Conservation (phyloP, 1,284 basidiomycete species). For the Heterobasidion annosum region DNA sequence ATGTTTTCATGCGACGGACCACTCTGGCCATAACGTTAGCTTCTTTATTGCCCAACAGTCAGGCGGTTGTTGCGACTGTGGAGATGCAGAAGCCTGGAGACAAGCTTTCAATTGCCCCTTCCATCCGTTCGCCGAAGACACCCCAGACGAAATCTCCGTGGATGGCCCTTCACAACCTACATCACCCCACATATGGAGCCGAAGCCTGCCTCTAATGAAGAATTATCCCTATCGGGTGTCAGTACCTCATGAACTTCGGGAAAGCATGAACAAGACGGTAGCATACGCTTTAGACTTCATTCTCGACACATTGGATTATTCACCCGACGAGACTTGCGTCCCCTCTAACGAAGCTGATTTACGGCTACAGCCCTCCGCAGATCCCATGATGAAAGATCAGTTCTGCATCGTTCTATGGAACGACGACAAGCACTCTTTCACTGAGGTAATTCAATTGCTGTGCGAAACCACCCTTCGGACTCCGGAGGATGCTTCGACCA, state of each 20-base stretch:
- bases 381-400: conserved; percentile 70
- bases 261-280: conserved; percentile 67
- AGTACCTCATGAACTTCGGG: conserved; percentile 57
- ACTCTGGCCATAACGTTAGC: conserved; percentile 80
- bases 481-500: conserved; percentile 53
- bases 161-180: conserved; percentile 19
- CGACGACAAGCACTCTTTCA: conserved; percentile 95
- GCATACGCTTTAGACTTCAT: conserved; percentile 79
- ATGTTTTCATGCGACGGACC: conserved; percentile 82
- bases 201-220: conserved; percentile 47
- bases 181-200: conserved; percentile 22
- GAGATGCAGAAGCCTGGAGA: conserved; percentile 83
- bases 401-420: conserved; percentile 91
- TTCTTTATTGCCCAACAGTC: conserved; percentile 89
- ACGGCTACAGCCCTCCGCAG: conserved; percentile 61
- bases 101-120: conserved; percentile 57
- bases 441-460: conserved; percentile 81
- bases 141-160: conserved; percentile 15
- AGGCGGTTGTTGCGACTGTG: conserved; percentile 89
- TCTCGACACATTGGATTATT: conserved; percentile 78
- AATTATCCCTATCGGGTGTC: conserved; percentile 47
- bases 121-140: conserved; percentile 38
- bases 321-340: conserved; percentile 70
- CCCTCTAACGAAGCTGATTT: conserved; percentile 65
- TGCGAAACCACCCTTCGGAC: conserved; percentile 56